phyloP scores from a whole-genome alignment of 208 protist genomes.

The Leishmania turanica region DNA sequence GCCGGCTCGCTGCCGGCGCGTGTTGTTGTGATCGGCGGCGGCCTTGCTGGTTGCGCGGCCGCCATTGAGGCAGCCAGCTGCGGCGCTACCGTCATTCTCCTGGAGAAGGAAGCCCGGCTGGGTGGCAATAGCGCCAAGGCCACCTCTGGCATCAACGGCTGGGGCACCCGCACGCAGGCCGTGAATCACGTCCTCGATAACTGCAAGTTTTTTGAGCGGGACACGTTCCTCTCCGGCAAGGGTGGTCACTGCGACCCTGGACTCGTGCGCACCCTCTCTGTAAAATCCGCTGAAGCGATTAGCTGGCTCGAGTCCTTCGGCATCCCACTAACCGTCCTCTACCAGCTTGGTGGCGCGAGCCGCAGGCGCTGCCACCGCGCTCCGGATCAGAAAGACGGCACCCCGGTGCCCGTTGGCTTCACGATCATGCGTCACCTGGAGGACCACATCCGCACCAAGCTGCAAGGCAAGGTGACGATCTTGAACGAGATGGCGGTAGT shows the following conservation, averaged over 20 bases:
- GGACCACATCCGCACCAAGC: slow-evolving; percentile 72
- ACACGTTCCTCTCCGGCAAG: slow-evolving; percentile 72
- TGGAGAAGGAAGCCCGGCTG: slow-evolving; percentile 90
- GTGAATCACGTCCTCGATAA: slow-evolving; percentile 61
- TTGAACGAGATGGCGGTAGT: slow-evolving; percentile 45
- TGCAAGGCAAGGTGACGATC: slow-evolving; percentile 45
- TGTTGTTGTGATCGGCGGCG: slow-evolving; percentile 86
- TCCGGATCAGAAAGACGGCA: slow-evolving; percentile 69
- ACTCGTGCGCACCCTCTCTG: slow-evolving; percentile 87
- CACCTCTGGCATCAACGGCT: slow-evolving; percentile 96
- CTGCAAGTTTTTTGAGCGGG: slow-evolving; percentile 80
- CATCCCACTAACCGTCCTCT: slow-evolving; percentile 82
- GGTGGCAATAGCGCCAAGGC: slow-evolving; percentile 97
- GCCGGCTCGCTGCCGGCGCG: slow-evolving; percentile 56
- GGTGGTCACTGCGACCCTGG: slow-evolving; percentile 67
- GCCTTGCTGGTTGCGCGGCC: slow-evolving; percentile 82
- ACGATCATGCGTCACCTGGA: slow-evolving; percentile 90
- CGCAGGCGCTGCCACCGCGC: slow-evolving; percentile 88
- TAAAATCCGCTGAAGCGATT: slow-evolving; percentile 70
- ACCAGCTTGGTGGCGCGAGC: slow-evolving; percentile 92
- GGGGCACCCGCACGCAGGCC: slow-evolving; percentile 88
- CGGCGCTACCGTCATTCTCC: slow-evolving; percentile 87
- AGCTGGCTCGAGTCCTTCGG: slow-evolving; percentile 84
- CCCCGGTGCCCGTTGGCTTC: slow-evolving; percentile 86
- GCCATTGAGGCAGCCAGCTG: slow-evolving; percentile 80